phyloP scores from a whole-genome alignment of 2,329 filamentous ascomycete species.

The Phyllosticta citriasiana region DNA sequence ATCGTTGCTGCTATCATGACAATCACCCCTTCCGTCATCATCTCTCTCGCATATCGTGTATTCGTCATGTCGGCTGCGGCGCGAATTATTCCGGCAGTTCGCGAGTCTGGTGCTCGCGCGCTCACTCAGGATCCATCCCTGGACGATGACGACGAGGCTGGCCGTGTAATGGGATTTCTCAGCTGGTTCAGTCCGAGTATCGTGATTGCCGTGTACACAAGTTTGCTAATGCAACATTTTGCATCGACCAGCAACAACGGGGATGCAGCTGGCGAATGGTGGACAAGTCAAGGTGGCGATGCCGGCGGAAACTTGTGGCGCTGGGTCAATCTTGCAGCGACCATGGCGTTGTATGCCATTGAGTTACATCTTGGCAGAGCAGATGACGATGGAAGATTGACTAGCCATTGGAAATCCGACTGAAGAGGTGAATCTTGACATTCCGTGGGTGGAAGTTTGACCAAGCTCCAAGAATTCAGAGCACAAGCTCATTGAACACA shows the following conservation, averaged over 20 bases:
- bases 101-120: constrained; percentile 73
- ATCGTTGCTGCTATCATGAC: constrained; percentile 88
- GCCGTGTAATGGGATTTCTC: constrained; percentile 68
- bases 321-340: constrained; percentile 85
- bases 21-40: constrained; percentile 90
- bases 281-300: constrained; percentile 76
- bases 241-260: constrained; percentile 54
- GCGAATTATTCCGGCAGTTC: constrained; percentile 87
- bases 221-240: constrained; percentile 90
- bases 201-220: constrained; percentile 92
- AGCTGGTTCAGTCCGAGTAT: constrained; percentile 95
- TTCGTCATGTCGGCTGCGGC: constrained; percentile 94
- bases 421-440: constrained; percentile 40
- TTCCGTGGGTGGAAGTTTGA: not conserved
- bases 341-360: constrained; percentile 81
- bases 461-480: not conserved
- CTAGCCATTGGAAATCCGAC: constrained; percentile 88
- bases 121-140: constrained; percentile 76
- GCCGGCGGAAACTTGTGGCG: constrained; percentile 79
- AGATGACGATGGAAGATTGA: constrained; percentile 62
- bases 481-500: not conserved
- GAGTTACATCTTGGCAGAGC: constrained; percentile 81
- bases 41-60: constrained; percentile 85
- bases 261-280: constrained; percentile 54
- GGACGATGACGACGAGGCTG: constrained; percentile 76